A percentile compares a stretch with the other conserved stretches of the same genome.
These are phyloP conservation scores for Pleomassaria siparia DNA, from an alignment of 2,329 filamentous ascomycete species.

Conservation along the genomic window DNA sequence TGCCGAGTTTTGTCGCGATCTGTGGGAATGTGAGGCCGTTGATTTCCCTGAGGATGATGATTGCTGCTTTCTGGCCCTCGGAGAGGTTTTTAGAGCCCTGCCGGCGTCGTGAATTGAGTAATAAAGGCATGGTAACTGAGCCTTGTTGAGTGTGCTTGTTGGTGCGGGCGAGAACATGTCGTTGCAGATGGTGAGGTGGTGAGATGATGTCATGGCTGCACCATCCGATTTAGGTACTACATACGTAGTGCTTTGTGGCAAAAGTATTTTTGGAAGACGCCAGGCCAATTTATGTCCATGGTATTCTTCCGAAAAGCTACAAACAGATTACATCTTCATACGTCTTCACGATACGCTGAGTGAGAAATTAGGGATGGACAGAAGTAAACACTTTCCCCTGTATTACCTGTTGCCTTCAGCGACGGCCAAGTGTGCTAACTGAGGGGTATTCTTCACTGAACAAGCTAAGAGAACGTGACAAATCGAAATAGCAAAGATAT, in stretches of 20 bases:
- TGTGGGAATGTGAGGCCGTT: no score
- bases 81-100: neutral
- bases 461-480: no score
- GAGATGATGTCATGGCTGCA: constrained; percentile 5
- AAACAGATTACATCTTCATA: no score
- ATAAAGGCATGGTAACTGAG: neutral
- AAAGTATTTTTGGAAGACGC: constrained; percentile 4
- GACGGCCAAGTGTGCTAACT: no score
- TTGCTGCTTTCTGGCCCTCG: neutral
- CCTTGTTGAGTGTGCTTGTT: neutral
- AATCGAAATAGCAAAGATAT: neutral
- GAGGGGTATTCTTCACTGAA: no score
- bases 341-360: neutral
- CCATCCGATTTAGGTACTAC: constrained; percentile 2
- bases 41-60: neutral
- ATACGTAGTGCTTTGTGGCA: constrained; percentile 1
- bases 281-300: neutral
- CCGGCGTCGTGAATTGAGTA: no score
- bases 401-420: no score
- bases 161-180: neutral
- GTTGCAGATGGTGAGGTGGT: constrained; percentile 4
- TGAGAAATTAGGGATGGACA: neutral
- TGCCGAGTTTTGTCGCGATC: no score
- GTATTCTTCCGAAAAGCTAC: neutral
- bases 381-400: no score